Base-by-base conservation (phyloP, 2,329 filamentous ascomycete species). In the Verticillium albo-atrum region DNA sequence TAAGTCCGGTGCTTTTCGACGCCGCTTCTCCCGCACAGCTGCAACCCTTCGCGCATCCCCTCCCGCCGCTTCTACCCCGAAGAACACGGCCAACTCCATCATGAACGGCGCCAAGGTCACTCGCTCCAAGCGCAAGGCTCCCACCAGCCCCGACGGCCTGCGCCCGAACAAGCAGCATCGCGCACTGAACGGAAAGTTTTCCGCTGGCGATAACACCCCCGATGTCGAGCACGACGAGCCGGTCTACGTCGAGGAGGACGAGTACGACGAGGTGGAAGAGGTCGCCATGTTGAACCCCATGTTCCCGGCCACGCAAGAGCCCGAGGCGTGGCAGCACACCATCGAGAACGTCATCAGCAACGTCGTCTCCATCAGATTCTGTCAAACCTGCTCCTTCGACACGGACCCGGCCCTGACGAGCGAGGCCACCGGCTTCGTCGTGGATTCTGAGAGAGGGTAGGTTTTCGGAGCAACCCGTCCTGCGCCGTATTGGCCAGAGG, bases 341-440 rank as follows among this genome's bases (percentile, higher is more conserved):
- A 96, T 98, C 62, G 93, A 97, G 75, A 89, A 87, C 62, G 95
- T 99, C 3, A 93, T 99, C 58, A 88, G 89, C 72, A 97, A 93
- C 67, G 95, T 98, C 20, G 95, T 99, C 55, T 97, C 94, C n/a
- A 98, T 99, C 69, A 90, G 96, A 66, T 99, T 99, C 79, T 98
- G 94, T 73, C 92, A 97, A 81, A 97, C 95, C 0, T 96, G 91
- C 73, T 93, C 94, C 26, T 99, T 99, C 73, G 95, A 99, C 74
- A 98, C 95, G n/a, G 95, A 99, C 68, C 81, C 91, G 28, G 95
- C 95, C 6, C 83, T 96, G 73, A 92, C 92, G 20, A 97, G 92
- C 69, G 95, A 99, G 78, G 95, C 95, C 3, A 99, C 95, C 0
- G 95, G 95, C 7, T 99, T 99, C 71, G 93, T 99, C 17, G 95